Evolutionary conservation across 345 rosid genomes (phyloP).

Genomic region (Carallia brachiata): DNA sequence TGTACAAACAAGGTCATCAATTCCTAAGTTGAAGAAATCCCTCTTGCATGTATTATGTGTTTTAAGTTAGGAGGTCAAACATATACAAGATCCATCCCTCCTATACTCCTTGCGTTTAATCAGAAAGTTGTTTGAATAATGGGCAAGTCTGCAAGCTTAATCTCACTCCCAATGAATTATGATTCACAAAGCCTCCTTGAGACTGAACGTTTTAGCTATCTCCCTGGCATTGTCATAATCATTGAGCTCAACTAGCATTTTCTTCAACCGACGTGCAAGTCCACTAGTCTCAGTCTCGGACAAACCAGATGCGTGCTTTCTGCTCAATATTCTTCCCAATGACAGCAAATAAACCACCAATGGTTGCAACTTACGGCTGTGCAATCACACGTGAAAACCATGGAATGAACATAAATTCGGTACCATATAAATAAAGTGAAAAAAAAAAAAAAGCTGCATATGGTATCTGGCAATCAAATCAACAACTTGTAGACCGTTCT

Average conservation of each 20-base stretch:
- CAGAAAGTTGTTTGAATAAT: too few species aligned
- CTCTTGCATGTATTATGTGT: neutral
- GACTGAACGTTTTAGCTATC: conserved; percentile 59
- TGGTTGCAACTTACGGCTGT: conserved; percentile 74
- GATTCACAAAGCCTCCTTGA: conserved; percentile 73
- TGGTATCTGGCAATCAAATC: too few species aligned
- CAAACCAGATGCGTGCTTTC: conserved; percentile 52
- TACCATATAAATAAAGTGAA: too few species aligned
- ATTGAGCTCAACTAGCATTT: conserved; percentile 76
- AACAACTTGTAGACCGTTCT: too few species aligned
- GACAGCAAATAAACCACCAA: conserved; percentile 68
- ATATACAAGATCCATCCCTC: neutral
- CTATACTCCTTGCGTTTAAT: neutral
- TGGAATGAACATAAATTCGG: too few species aligned
- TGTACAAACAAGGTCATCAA: neutral
- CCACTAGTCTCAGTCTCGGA: conserved; percentile 53
- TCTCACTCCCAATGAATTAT: neutral
- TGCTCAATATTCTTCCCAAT: conserved; percentile 52
- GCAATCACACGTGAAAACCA: neutral
- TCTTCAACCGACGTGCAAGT: conserved; percentile 83
- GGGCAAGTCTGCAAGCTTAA: neutral
- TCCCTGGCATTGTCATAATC: conserved; percentile 83
- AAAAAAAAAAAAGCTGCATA: too few species aligned
- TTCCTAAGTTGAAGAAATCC: neutral
- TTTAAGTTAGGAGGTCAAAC: neutral